These are phyloP conservation scores for Ogataea angusta DNA, from an alignment of 805 yeast genomes.

Conservation along the genomic window DNA sequence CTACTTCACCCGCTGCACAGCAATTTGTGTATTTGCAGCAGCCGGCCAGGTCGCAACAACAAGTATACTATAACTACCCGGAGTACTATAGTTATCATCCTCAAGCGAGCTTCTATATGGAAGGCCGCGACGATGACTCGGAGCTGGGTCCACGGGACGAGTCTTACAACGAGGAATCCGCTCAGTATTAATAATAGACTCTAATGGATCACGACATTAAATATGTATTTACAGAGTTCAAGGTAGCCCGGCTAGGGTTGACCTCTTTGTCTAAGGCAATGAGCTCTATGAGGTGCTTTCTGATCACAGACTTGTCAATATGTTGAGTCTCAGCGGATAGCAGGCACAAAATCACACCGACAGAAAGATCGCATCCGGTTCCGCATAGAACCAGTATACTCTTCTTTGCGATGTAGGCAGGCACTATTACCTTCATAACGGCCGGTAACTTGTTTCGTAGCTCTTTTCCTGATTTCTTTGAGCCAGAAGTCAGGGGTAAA, in stretches of 20 bases:
- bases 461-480: conserved; percentile 66
- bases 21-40: conserved; percentile 12
- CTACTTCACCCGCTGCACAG: conserved; percentile 4
- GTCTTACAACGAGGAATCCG: background rate
- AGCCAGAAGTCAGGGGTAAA: conserved; percentile 22
- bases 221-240: conserved; percentile 64
- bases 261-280: conserved; percentile 43
- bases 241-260: conserved; percentile 75
- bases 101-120: conserved; percentile 7
- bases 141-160: background rate
- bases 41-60: conserved; percentile 5
- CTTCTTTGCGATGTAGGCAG: conserved; percentile 6
- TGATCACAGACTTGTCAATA: conserved; percentile 24
- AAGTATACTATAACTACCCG: conserved; percentile 8
- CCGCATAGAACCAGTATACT: conserved; percentile 53
- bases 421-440: conserved; percentile 36
- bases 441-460: conserved; percentile 42
- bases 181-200: background rate
- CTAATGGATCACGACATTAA: conserved; percentile 39
- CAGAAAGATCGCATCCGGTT: conserved; percentile 62
- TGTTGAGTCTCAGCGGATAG: conserved; percentile 33
- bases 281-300: conserved; percentile 52
- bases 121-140: conserved; percentile 3
- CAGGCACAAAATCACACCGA: conserved; percentile 54
- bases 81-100: conserved; percentile 7